A percentile compares a stretch with the other conserved stretches of the same genome.
These are phyloP conservation scores for Hypholoma sublateritium DNA, from an alignment of 768 basidiomycete species.

Conservation along the genomic window DNA sequence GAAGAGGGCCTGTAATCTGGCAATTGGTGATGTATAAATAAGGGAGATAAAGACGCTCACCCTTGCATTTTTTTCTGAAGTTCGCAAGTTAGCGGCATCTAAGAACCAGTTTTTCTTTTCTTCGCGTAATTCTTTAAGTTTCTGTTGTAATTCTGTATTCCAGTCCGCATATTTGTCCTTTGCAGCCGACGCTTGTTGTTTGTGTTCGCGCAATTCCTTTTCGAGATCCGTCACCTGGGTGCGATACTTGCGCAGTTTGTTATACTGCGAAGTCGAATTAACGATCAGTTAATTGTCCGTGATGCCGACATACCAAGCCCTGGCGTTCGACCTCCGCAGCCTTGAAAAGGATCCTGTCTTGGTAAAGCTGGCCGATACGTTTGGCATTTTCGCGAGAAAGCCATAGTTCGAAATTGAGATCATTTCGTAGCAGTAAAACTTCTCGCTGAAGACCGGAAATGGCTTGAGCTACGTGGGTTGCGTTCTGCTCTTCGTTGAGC, in stretches of 20 bases:
- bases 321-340: slow-evolving; percentile 83
- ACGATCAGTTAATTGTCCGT: not conserved
- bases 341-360: slow-evolving; percentile 68
- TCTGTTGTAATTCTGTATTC: slow-evolving; percentile 79
- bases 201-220: slow-evolving; percentile 69
- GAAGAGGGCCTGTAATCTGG: slow-evolving; percentile 54
- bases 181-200: slow-evolving; percentile 66
- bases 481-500: slow-evolving; percentile 26
- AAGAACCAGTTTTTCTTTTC: slow-evolving; percentile 77
- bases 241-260: slow-evolving; percentile 78
- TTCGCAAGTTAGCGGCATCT: slow-evolving; percentile 68
- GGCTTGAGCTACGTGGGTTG: slow-evolving; percentile 57
- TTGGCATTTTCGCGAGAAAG: slow-evolving; percentile 76
- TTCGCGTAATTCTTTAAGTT: slow-evolving; percentile 70
- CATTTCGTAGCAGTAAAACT: slow-evolving; percentile 70
- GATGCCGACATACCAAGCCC: slow-evolving; percentile 56
- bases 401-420: slow-evolving; percentile 87
- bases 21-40: not conserved
- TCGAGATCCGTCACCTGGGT: slow-evolving; percentile 66
- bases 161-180: slow-evolving; percentile 83
- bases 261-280: slow-evolving; percentile 52
- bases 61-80: slow-evolving; percentile 68
- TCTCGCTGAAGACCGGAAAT: slow-evolving; percentile 76
- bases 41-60: slow-evolving; percentile 33
- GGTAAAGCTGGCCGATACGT: slow-evolving; percentile 79